Conservation (phyloP, 805 yeast genomes). For the Metschnikowia chrysomelidarum region DNA sequence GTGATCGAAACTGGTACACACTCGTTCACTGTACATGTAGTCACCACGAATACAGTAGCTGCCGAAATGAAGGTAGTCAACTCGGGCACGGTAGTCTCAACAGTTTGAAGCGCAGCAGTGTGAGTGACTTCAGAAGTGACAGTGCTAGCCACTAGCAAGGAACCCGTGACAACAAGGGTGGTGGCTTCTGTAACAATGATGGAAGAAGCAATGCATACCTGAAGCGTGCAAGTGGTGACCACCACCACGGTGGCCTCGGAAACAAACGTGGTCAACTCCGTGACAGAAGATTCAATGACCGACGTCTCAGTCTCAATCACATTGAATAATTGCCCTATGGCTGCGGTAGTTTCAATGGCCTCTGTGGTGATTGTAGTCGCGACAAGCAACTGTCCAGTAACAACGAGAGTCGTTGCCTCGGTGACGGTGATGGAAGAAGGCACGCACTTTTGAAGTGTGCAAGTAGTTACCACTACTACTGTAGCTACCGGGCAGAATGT, state of each 20-base stretch:
- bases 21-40: constrained; percentile 27
- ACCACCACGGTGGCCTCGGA: constrained; percentile 32
- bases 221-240: constrained; percentile 30
- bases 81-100: constrained; percentile 30
- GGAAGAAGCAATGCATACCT: constrained; percentile 24
- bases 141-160: constrained; percentile 25
- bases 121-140: constrained; percentile 11
- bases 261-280: constrained; percentile 37
- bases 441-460: constrained; percentile 27
- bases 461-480: constrained; percentile 32
- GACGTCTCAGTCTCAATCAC: background rate
- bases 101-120: constrained; percentile 23
- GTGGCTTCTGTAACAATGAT: constrained; percentile 30
- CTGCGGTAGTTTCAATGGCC: constrained; percentile 11
- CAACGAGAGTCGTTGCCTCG: constrained; percentile 31
- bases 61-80: constrained; percentile 39
- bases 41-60: constrained; percentile 31
- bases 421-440: constrained; percentile 27
- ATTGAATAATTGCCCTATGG: too few relatives aligned
- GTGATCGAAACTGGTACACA: constrained; percentile 28
- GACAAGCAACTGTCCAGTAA: constrained; percentile 32
- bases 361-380: constrained; percentile 19
- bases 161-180: constrained; percentile 32
- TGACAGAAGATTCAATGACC: constrained; percentile 19
- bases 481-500: constrained; percentile 40